phyloP scores from a whole-genome alignment of 2,329 filamentous ascomycete genomes.

The Aureobasidium namibiae region DNA sequence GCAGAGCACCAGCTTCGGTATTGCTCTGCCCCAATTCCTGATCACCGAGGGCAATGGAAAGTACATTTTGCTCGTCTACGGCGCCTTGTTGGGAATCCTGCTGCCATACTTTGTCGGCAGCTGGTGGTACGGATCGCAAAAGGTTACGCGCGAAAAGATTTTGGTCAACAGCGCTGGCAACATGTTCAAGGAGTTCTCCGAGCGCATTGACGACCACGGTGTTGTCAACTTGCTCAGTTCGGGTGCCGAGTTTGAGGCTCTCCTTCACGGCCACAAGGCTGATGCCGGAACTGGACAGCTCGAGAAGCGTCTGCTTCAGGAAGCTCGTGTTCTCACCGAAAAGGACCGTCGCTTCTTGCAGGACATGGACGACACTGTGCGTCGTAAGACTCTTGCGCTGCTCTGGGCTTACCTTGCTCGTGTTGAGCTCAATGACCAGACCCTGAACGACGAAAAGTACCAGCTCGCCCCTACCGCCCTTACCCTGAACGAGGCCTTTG shows the following conservation, averaged over 20 bases:
- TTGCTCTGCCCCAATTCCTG: constrained; percentile 87
- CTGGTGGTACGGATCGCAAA: constrained; percentile 98
- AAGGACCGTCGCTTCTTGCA: constrained; percentile 73
- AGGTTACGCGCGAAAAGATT: constrained; percentile 86
- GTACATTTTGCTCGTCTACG: constrained; percentile 87
- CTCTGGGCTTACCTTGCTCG: constrained; percentile 94
- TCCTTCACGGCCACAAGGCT: constrained; percentile 68
- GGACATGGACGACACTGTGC: constrained; percentile 68
- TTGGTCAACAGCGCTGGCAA: constrained; percentile 89
- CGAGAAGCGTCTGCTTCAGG: constrained; percentile 68
- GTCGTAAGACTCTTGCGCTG: constrained; percentile 78
- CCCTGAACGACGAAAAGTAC: constrained; percentile 77
- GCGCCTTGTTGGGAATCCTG: constrained; percentile 75
- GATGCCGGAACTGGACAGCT: constrained; percentile 75
- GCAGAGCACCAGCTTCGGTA: constrained; percentile 96
- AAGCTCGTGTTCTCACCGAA: constrained; percentile 53
- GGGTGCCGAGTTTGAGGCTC: constrained; percentile 74
- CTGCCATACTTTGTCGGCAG: constrained; percentile 88
- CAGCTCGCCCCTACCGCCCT: constrained; percentile 82
- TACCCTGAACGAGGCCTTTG: constrained; percentile 76
- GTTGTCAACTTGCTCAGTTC: constrained; percentile 74
- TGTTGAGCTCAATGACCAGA: constrained; percentile 70
- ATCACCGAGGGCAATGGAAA: constrained; percentile 91
- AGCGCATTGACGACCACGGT: constrained; percentile 70
- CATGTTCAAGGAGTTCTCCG: constrained; percentile 87